Conservation (phyloP, 2,329 filamentous ascomycete genomes). For the Colletotrichum simmondsii region DNA sequence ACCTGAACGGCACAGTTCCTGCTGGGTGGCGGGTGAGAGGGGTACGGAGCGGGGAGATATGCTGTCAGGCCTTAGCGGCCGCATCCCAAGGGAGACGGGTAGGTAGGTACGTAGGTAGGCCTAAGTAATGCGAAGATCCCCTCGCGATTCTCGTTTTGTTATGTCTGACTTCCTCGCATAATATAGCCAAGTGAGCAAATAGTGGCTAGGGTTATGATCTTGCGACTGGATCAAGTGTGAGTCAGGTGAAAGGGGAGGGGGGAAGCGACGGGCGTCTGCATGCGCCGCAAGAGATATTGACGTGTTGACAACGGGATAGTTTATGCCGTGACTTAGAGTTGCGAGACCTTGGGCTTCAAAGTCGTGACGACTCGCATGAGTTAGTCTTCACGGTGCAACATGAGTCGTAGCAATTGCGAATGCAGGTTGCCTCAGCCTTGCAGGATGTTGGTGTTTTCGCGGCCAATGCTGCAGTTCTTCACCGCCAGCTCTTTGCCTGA, state of each 20-base stretch:
- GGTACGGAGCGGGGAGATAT: background rate
- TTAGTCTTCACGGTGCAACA: background rate
- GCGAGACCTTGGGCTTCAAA: background rate
- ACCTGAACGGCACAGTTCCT: constrained; percentile 1
- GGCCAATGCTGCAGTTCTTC: background rate
- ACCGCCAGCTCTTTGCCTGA: background rate
- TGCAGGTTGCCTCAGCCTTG: background rate
- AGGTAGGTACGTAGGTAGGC: no score
- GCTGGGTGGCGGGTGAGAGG: background rate
- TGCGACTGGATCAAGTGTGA: background rate
- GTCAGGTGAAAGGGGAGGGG: background rate
- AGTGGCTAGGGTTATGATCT: background rate
- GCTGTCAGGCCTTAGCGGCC: background rate
- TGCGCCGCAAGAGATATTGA: background rate
- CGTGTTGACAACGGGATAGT: background rate
- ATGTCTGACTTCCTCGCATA: background rate
- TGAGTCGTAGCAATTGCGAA: background rate
- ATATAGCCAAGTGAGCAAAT: background rate
- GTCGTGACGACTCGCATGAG: background rate
- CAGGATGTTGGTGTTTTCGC: background rate
- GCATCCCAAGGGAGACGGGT: background rate
- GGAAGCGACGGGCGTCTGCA: background rate
- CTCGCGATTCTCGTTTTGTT: background rate
- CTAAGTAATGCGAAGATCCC: background rate
- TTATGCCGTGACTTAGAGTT: background rate